Base-by-base conservation (phyloP, 2,329 filamentous ascomycete genomes). In the Endoconidiophora laricicola region DNA sequence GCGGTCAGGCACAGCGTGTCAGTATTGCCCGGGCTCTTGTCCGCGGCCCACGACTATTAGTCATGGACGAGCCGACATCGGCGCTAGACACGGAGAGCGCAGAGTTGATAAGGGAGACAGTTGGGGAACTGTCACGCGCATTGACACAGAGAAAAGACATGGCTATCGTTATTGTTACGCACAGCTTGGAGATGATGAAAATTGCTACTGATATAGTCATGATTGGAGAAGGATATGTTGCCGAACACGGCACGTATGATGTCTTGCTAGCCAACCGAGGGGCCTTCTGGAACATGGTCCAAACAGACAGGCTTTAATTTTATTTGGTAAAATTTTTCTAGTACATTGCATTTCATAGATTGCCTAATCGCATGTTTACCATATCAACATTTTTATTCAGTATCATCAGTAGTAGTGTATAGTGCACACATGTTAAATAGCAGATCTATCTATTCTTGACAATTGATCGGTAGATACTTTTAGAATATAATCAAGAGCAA, bases 51-150 rank as follows among this genome's bases (percentile, higher is more conserved):
- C 71, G 73, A 39, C 68, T 95, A 2, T 65, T 95, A 14, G 73
- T 95, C 2, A 66, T 95, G 2, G 90, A 96, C 58, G 88, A 95
- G 65, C 85, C 87, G 1, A 95, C 88, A 0, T 84, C 79, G 23
- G 81, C 83, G 0, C 68, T 96, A 0, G 88, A 95, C 58, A 70
- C 72, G 0, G 74, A 80, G 56, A 81, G 74, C 38, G 79, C 84
- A 0, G 71, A 71, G 2, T 64, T 72, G 1, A 73, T 95, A 3
- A 69, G 83, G 10, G 64, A 72, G 6, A 81, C 81, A 0, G 69
- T 94, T 39, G 62, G 62, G 36, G 59, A 60, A 0, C 63, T 91
- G 1, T 66, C 80, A 10, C 54, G 57, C 1, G 83, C 83, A 0
- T 76, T 94, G 0, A n/a, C 20, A 24, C 22, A 9, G 29, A 22